Evolutionary conservation across 1,284 basidiomycete species (phyloP), one percentile per base, ranked within the genome.

Genomic region (Papiliotrema flavescens): DNA sequence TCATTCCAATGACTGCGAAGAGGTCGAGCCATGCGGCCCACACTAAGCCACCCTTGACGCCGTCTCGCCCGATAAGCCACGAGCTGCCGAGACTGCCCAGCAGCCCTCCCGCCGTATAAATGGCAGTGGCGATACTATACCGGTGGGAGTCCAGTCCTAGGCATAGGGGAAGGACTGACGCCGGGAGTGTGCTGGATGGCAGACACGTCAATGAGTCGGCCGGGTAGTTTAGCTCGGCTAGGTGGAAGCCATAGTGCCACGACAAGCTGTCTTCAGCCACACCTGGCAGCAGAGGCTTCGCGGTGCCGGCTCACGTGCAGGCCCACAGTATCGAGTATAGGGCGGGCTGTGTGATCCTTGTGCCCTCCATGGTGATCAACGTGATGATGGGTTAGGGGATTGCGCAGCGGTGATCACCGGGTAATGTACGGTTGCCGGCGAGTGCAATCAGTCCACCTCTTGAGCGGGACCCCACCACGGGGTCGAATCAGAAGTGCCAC

Each of bases 61-160:
- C 90, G 65, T 79, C 81, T 28, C 78, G 77, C 60, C 87, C 83
- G 78, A 89, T 88, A 47, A 87, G 69, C 34, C 83, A 71, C 62
- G 87, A 86, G n/a, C 87, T 85, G 17, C 79, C 73, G 19, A 88
- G 70, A 63, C 87, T 89, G 14, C 91, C 91, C 3, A 86, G 54
- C 14, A 96, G 81, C 36, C 93, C 93, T 7, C 93, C 93, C n/a
- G 90, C 66, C 1, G 90, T 94, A 74, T 92, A 94, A 32, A 89
- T 77, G 24, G 91, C 81, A 0, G 92, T 96, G 42, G 93, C 82
- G 34, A 86, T 71, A 17, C 88, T 88, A 77, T 94, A 95, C 0
- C 80, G 80, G 26, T 82, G 79, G 55, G 88, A 83, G 36, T 83
- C 81, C 84, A 94, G 88, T 15, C 83, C 82, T 39, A 93, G 84